Evolutionary conservation across 768 basidiomycete species (phyloP), one percentile per base, ranked within the genome.

Genomic region (Russula compacta): DNA sequence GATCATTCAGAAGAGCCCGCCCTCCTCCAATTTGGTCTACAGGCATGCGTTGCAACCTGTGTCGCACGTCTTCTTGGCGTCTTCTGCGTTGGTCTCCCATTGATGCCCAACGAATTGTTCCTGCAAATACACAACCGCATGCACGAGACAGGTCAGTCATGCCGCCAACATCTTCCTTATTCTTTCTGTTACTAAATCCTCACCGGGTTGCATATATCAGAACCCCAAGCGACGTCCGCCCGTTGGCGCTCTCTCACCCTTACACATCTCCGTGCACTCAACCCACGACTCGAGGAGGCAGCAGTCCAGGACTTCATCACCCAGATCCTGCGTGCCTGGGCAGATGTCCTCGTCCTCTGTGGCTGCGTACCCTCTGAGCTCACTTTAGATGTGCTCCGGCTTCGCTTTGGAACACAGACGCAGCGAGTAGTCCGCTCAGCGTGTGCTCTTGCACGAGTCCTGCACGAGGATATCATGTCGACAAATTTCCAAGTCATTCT

Each of bases 181-280:
- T 53, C 66, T 21, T 43, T 56, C 68, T 38, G 15, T 36, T 63
- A 44, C 61, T 66, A 55, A 63, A 55, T 9, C 39, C 2, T 46
- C 12, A 21, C 8, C 21, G 63, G 56, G 47, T 58, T 15, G 53
- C 64, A 49, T 46, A 47, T 56, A 44, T 60, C 67, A 83, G 88
- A 89, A 69, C 84, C 86, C 32, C 88, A 91, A 69, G 86, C 88
- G 4, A 86, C 83, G 0, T 86, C 87, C 2, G 83, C 86, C 0
- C 82, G 85, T 67, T 91, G 88, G 88, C 79, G 88, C 50, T 81
- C 87, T 0, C 73, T 91, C 46, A 82, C 88, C 1, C 87, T 89
- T 67, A 76, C 77, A 46, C 80, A 87, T 55, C 84, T 89, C 46
- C 85, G 86, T 60, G 75, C 74, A 7, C 75, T 88, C 57, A 85